A percentile compares a stretch with the other conserved stretches of the same genome.
Evolutionary conservation across 73 alveolate species (phyloP).

Genomic region (Diophrys appendiculata): DNA sequence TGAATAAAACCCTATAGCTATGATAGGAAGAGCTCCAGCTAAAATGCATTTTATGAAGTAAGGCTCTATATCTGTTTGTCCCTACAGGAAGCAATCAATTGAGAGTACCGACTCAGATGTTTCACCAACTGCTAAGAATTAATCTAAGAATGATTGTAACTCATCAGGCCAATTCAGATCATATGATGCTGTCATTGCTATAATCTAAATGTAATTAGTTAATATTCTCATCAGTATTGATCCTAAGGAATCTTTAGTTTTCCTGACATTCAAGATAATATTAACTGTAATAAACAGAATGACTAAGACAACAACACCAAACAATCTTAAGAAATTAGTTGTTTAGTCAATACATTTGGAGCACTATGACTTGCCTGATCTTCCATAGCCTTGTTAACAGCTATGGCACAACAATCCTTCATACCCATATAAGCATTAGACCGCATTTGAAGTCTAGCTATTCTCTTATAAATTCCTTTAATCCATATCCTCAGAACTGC

Average conservation of each 20-base stretch:
- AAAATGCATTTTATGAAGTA: constrained; percentile 2
- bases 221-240: constrained; percentile 13
- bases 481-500: too few relatives aligned
- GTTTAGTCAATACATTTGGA: constrained; percentile 3
- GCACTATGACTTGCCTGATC: too few relatives aligned
- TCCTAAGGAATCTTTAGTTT: constrained; percentile 4
- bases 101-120: constrained; percentile 9
- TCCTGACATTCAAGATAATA: constrained; percentile 3
- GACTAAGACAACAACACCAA: neutral
- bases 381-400: too few relatives aligned
- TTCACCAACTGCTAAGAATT: neutral
- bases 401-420: too few relatives aligned
- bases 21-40: too few relatives aligned
- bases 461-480: too few relatives aligned
- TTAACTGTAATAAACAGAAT: neutral
- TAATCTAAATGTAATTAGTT: constrained; percentile 13
- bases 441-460: too few relatives aligned
- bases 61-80: neutral
- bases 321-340: neutral
- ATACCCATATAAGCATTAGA: too few relatives aligned
- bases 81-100: constrained; percentile 6
- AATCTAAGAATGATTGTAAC: neutral
- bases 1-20: too few relatives aligned
- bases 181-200: neutral
- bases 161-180: neutral